Percentiles rank a stretch among this genome's conserved stretches.
These are phyloP conservation scores for Lablab purpureus DNA, from an alignment of 306 rosid genomes.

Conservation along the genomic window DNA sequence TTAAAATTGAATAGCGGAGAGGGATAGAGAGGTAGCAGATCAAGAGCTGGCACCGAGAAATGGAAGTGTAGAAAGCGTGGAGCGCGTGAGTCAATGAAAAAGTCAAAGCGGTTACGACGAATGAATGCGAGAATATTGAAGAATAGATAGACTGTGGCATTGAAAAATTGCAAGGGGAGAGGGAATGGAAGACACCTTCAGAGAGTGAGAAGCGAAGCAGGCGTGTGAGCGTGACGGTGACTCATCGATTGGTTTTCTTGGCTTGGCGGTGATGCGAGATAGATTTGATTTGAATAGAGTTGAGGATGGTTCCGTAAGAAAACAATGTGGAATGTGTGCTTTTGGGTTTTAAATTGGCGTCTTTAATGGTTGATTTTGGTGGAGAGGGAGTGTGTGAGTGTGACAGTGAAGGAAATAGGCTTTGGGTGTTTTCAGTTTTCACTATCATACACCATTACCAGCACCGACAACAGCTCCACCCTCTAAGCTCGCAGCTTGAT, in stretches of 20 bases:
- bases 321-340: background rate
- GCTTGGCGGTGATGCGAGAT: conserved; percentile 36
- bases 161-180: conserved; percentile 18
- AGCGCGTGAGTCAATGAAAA: conserved; percentile 52
- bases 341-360: conserved; percentile 33
- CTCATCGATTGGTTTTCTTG: conserved; percentile 56
- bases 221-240: conserved; percentile 37
- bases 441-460: background rate
- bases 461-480: conserved; percentile 65
- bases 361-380: conserved; percentile 39
- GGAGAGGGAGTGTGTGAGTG: conserved; percentile 22
- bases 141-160: conserved; percentile 24
- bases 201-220: conserved; percentile 55
- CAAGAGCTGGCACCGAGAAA: conserved; percentile 50
- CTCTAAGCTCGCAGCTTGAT: conserved; percentile 22
- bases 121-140: conserved; percentile 18
- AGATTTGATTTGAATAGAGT: background rate
- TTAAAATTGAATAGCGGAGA: conserved; percentile 2
- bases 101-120: conserved; percentile 14
- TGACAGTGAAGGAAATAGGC: conserved; percentile 1
- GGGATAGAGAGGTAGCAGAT: conserved; percentile 49
- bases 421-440: background rate
- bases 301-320: background rate
- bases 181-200: conserved; percentile 54
- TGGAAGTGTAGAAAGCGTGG: conserved; percentile 40